Evolutionary conservation across 352 stramenopile species (phyloP).

Genomic region (Pythium phragmitis): DNA sequence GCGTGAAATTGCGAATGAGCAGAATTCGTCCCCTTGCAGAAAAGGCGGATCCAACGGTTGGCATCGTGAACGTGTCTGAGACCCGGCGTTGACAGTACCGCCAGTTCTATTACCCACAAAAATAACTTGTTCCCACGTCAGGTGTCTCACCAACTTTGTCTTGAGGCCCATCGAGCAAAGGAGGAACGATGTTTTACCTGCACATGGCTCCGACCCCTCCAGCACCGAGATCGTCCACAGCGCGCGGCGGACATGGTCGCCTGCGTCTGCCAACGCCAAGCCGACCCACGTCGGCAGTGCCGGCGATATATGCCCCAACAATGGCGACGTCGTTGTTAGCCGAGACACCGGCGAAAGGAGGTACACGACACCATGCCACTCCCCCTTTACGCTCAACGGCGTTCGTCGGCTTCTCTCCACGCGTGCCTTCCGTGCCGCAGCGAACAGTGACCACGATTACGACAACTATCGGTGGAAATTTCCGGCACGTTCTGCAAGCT

Average conservation of each 20-base stretch:
- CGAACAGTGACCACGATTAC: neutral
- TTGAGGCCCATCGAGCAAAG: neutral
- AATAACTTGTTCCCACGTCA: conserved; percentile 3
- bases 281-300: conserved; percentile 21
- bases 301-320: conserved; percentile 11
- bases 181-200: conserved; percentile 20
- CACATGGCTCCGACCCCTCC: conserved; percentile 12
- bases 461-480: neutral
- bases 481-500: conserved; percentile 18
- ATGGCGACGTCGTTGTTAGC: neutral
- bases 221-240: neutral
- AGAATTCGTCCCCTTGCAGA: neutral
- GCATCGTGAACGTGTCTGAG: neutral
- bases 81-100: neutral
- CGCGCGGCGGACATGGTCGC: neutral
- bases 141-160: neutral
- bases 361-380: neutral
- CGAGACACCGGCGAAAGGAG: neutral
- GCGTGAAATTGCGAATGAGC: neutral
- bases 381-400: neutral
- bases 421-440: neutral
- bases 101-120: neutral
- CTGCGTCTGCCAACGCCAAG: conserved; percentile 5
- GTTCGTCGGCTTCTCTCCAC: conserved; percentile 23
- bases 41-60: neutral